Base-by-base conservation (phyloP, 768 basidiomycete genomes). In the Boletus pseudo-olivaceus region DNA sequence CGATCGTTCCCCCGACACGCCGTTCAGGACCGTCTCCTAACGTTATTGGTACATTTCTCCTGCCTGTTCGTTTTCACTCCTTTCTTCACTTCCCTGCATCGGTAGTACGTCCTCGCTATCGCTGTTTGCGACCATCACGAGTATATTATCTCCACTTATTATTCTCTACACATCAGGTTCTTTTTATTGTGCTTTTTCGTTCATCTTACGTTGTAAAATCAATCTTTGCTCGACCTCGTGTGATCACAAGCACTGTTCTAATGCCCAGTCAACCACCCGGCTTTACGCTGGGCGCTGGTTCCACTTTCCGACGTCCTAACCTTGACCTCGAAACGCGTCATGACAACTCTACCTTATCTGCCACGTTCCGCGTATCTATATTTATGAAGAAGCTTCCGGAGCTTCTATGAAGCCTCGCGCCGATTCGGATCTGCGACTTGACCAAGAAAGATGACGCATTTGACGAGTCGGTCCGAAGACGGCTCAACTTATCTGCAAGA, bases 81-180 rank as follows among this genome's bases (percentile, higher is more conserved):
- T 56, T 53, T 17, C 19, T 20, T 42, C 14, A 11, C 49, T 42
- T 49, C 14, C 19, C 7, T 7, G 11, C 53, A 39, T 20, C 3
- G 33, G 37, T 23, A 33, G 17, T 41, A 27, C 38, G 20, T 19
- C 46, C 32, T 39, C 7, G 23, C 11, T 11, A 15, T 40, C 42
- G 3, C 7, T 33, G 12, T 47, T 27, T 43, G 27, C 45, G 9
- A 32, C 23, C 42, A 10, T 29, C 47, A 47, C 49, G 39, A 15
- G 44, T 65, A 65, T 51, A 57, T 56, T 65, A 65, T 57, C 27
- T 41, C 32, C 51, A 4, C 32, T 41, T 58, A 53, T 49, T 63
- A 54, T 56, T 51, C 29, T 32, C 19, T 50, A 53, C 50, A 54
- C 54, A 44, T 17, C 61, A 66, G 30, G 46, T 54, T 63, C 61